Percentiles rank a stretch among this genome's conserved stretches.
Conservation (phyloP, 2,329 filamentous ascomycete species). For the Claviceps fusiformis region DNA sequence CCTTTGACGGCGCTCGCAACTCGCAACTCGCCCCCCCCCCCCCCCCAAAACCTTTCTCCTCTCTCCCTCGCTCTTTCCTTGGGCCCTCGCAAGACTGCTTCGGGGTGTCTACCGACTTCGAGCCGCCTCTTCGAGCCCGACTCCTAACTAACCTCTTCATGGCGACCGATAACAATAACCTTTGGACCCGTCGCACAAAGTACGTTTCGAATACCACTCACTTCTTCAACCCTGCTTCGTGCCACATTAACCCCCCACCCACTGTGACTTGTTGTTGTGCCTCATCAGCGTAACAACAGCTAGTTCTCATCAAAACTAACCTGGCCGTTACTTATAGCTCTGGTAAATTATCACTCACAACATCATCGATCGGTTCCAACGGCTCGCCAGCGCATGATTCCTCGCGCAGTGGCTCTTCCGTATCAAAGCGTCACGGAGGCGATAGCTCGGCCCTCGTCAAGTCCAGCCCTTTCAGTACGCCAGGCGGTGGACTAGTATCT, state of each 20-base stretch:
- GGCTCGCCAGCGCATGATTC: constrained; percentile 38
- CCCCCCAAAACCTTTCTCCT: not conserved
- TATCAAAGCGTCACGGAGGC: constrained; percentile 58
- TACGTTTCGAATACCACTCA: constrained; percentile 29
- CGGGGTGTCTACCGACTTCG: constrained; percentile 11
- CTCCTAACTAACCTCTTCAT: constrained; percentile 29
- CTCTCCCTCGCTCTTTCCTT: not conserved
- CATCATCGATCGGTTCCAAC: constrained; percentile 43
- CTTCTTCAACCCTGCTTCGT: not conserved
- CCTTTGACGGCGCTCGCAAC: not conserved
- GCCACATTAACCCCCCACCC: not conserved
- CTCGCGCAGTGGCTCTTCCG: constrained; percentile 48
- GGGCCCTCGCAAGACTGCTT: constrained; percentile 11
- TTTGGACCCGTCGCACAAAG: constrained; percentile 78
- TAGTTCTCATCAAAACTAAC: not conserved
- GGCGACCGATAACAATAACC: constrained; percentile 29
- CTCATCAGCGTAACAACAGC: not conserved
- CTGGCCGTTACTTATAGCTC: constrained; percentile 35
- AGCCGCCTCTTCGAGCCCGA: constrained; percentile 8
- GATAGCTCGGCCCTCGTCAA: constrained; percentile 59
- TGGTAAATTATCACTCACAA: constrained; percentile 85
- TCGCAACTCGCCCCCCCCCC: not conserved
- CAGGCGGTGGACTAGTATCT: constrained; percentile 38
- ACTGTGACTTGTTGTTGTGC: not conserved
- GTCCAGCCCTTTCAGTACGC: constrained; percentile 66